These are phyloP conservation scores for Curvularia lunata DNA, from an alignment of 2,329 filamentous ascomycete species.

Conservation along the genomic window DNA sequence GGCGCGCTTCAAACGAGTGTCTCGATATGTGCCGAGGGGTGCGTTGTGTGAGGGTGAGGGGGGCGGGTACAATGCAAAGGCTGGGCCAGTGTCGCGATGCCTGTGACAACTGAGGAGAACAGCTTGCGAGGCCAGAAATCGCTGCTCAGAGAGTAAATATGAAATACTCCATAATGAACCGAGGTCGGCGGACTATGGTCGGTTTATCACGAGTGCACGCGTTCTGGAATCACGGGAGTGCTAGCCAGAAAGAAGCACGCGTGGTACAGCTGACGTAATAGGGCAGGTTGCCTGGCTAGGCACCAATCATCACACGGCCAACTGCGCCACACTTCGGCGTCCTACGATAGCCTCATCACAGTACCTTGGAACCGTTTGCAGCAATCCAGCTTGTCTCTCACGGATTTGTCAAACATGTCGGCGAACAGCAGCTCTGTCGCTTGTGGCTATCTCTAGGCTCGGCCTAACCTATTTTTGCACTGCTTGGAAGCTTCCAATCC, in stretches of 20 bases:
- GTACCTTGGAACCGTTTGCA: background rate
- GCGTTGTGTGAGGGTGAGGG: background rate
- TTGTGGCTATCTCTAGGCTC: background rate
- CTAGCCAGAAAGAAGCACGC: slow-evolving; percentile 11
- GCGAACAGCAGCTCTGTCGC: background rate
- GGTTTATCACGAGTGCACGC: slow-evolving; percentile 3
- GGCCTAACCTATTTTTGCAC: background rate
- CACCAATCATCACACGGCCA: background rate
- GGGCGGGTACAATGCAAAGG: background rate
- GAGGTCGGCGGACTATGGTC: background rate
- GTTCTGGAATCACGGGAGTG: slow-evolving; percentile 7
- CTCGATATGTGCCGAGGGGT: background rate
- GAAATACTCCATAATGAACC: background rate
- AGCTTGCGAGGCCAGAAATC: background rate
- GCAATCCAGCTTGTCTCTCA: background rate
- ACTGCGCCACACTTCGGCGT: background rate
- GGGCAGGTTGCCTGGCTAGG: background rate
- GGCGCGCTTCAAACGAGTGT: background rate
- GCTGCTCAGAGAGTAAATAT: background rate
- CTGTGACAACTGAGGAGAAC: background rate
- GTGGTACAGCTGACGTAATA: slow-evolving; percentile 17
- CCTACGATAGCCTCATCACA: background rate
- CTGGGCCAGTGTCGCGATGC: background rate
- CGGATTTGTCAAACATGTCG: background rate
- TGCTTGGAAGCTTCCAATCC: background rate